Base-by-base conservation (phyloP, 768 basidiomycete genomes). In the Pulveroboletus sp. region DNA sequence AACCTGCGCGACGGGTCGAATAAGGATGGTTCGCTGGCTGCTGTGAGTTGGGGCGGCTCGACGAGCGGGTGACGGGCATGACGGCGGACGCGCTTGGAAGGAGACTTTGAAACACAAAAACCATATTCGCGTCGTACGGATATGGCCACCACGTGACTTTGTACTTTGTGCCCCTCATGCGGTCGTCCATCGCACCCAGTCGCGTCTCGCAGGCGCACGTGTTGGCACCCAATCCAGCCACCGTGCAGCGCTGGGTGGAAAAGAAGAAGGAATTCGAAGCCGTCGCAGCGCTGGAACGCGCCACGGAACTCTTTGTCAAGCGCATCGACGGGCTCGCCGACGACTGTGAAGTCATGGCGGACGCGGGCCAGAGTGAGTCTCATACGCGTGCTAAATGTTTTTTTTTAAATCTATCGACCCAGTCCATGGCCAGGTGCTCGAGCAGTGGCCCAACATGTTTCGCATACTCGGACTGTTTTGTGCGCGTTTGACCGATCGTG, bases 371-470 rank as follows among this genome's bases (percentile, higher is more conserved):
- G 74, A 80, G 88, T 87, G 40, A 35, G 67, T 53, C 0, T 33
- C 29, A 9, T 20, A 10, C 24, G 7, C 14, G 4, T 32, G 7
- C 8, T 9, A 17, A 25, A 12, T 17, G 9, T 20, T 4, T 10
- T 8, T 21, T 2, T 24, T 45, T 40, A 48, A 53, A 53, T 34
- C 32, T n/a, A 21, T 37, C 21, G 8, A 40, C 40, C 19, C 42
- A 89, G 87, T 85, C 29, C 84, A 85, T 53, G 87, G 87, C 10
- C 79, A 88, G 61, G 86, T 90, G 5, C 76, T 88, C 21, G 81
- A 81, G 49, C 86, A 89, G 52, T 90, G 87, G 87, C 84, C 86
- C 10, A 81, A 79, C 62, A 90, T 90, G 88, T 90, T 90, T 59
- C 77, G 81, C 55, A 87, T 87, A 44, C 69, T 90, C 41, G 78